Evolutionary conservation across 345 rosid species (phyloP).

Genomic region (Cochlearia excelsa): DNA sequence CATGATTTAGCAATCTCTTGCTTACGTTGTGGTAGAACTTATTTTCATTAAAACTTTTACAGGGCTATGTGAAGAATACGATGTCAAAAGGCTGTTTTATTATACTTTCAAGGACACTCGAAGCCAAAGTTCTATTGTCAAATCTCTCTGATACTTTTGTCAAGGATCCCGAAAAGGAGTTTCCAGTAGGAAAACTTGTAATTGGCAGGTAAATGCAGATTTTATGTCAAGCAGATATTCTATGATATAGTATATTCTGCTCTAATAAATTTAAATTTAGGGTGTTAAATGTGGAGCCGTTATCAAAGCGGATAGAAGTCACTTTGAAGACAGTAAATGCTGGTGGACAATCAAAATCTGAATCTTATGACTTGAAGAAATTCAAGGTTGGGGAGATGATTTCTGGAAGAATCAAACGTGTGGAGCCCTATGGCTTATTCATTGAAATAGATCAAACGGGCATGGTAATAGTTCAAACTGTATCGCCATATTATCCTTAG

Average conservation of each 20-base stretch:
- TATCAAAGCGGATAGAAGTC: conserved; percentile 82
- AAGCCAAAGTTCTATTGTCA: conserved; percentile 76
- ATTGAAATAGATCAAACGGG: conserved; percentile 56
- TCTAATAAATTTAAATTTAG: conserved; percentile 46
- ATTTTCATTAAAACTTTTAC: conserved; percentile 21
- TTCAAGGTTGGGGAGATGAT: conserved; percentile 61
- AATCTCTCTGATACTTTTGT: conserved; percentile 76
- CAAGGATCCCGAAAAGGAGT: conserved; percentile 64
- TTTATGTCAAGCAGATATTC: conserved; percentile 8
- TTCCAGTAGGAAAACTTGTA: conserved; percentile 86
- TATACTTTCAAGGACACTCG: conserved; percentile 74
- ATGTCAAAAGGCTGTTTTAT: conserved; percentile 86
- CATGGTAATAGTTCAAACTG: conserved; percentile 50
- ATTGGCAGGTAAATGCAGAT: conserved; percentile 58
- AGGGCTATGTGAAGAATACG: conserved; percentile 94
- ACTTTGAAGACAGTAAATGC: conserved; percentile 58
- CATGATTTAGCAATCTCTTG: neutral
- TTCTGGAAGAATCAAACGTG: conserved; percentile 69
- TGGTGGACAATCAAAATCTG: conserved; percentile 44
- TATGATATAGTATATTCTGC: conserved; percentile 4
- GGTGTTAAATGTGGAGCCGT: conserved; percentile 77
- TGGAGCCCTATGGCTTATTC: conserved; percentile 80
- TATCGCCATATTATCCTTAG: conserved; percentile 4
- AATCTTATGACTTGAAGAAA: conserved; percentile 46
- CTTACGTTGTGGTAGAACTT: conserved; percentile 18